Evolutionary conservation across 768 basidiomycete genomes (phyloP).

Genomic region (Rhizopogon rudus): DNA sequence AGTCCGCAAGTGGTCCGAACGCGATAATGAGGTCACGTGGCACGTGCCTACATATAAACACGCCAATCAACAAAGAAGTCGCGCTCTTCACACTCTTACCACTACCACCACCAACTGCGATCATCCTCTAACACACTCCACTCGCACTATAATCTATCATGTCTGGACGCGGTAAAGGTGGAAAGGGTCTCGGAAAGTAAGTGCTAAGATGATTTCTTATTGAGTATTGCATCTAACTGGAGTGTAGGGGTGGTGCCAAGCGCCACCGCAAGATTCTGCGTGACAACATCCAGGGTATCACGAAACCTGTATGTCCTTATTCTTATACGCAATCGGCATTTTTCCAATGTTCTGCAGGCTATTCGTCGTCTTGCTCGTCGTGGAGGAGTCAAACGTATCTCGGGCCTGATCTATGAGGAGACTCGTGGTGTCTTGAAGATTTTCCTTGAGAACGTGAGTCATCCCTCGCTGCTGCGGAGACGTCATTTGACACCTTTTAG

Average conservation of each 20-base stretch:
- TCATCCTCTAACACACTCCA: constrained; percentile 5
- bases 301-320: constrained; percentile 34
- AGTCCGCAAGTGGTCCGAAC: neutral
- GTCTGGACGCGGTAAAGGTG: constrained; percentile 48
- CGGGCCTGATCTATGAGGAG: constrained; percentile 87
- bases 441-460: constrained; percentile 76
- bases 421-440: constrained; percentile 90
- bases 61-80: constrained; percentile 23
- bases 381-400: constrained; percentile 92
- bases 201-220: neutral
- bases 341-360: constrained; percentile 61
- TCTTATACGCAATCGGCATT: constrained; percentile 17
- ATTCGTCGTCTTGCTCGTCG: constrained; percentile 87
- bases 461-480: constrained; percentile 17
- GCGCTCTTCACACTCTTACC: constrained; percentile 19
- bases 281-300: constrained; percentile 49
- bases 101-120: constrained; percentile 15
- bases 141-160: constrained; percentile 19
- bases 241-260: constrained; percentile 35
- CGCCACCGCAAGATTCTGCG: constrained; percentile 44
- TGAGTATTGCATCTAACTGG: constrained; percentile 6
- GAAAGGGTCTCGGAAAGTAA: constrained; percentile 45
- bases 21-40: constrained; percentile 16
- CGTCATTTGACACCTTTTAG: constrained; percentile 30
- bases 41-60: constrained; percentile 24